Evolutionary conservation across 1,139 yeast species (phyloP), one percentile per base, ranked within the genome.

Genomic region (Geotrichum europaeum): DNA sequence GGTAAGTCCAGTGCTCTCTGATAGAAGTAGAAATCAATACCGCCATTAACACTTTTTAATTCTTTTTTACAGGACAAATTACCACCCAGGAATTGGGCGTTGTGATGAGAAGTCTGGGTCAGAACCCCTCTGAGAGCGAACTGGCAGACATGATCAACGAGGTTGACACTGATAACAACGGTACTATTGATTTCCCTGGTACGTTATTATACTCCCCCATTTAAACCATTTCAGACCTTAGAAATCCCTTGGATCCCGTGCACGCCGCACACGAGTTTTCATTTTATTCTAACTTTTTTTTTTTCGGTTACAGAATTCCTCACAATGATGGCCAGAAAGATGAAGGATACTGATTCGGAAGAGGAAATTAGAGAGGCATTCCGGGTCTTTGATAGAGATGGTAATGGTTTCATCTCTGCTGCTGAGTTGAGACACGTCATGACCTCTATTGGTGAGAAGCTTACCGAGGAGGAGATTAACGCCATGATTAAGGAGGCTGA

Each of bases 341-440:
- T 94, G 85, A 89, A 88, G 78, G 97, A 94, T 71, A 90, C 96
- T 64, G 99, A 94, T 75, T 86, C 95, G 43, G 98, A 94, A 76
- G 98, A 96, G 68, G 99, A 94, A 76, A 86, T 94, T 68, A 84
- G 95, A 66, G 99, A 94, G 78, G 99, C 99, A 18, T 94, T 94
- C 81, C 92, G 92, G 77, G 99, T 94, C 55, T 62, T 62, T 49
- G 89, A 85, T 76, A 81, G 90, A 73, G 96, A 94, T 74, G 97
- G 97, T 61, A 97, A 94, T 73, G 99, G 99, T 65, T 88, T 87
- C 76, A 94, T 94, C 72, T 88, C 96, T 62, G 94, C 96, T 63
- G 96, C 97, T 65, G 99, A 94, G 78, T 84, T 94, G 75, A 87
- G 96, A 77, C 96, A 92, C 74, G 98, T 94, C 56, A 85, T 94